A percentile compares a stretch with the other conserved stretches of the same genome.
These are phyloP conservation scores for Euptelea pleiosperma DNA, from an alignment of 164 flowering plant genomes.

Conservation along the genomic window DNA sequence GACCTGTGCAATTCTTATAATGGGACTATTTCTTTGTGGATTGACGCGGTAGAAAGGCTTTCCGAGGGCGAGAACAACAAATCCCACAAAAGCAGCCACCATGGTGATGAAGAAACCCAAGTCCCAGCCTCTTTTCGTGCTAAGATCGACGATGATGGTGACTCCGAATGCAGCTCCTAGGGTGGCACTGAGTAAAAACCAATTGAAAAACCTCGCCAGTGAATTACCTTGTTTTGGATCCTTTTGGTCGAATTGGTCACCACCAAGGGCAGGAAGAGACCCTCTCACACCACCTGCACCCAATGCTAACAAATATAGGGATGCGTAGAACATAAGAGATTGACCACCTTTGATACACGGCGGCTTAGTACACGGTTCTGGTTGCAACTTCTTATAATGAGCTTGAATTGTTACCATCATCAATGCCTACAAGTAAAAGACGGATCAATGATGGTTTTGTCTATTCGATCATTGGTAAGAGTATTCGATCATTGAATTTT, in stretches of 20 bases:
- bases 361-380: constrained; percentile 7
- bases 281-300: constrained; percentile 39
- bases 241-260: constrained; percentile 51
- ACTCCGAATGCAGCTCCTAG: constrained; percentile 47
- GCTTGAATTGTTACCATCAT: constrained; percentile 34
- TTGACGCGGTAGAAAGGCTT: constrained; percentile 43
- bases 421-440: constrained; percentile 35
- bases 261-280: constrained; percentile 51
- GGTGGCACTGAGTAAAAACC: constrained; percentile 33
- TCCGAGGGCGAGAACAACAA: constrained; percentile 34
- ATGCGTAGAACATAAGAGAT: constrained; percentile 21
- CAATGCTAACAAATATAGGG: constrained; percentile 26
- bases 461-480: too few relatives aligned
- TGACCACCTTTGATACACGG: constrained; percentile 20
- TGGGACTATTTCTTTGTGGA: constrained; percentile 40
- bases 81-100: constrained; percentile 31
- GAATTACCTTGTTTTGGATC: constrained; percentile 44
- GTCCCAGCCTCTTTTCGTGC: constrained; percentile 38
- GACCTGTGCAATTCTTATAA: constrained; percentile 44
- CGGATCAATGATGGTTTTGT: too few relatives aligned
- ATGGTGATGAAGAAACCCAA: constrained; percentile 40
- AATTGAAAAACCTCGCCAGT: constrained; percentile 48
- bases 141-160: constrained; percentile 38
- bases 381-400: constrained; percentile 19
- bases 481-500: too few relatives aligned